A percentile compares a stretch with the other conserved stretches of the same genome.
These are phyloP conservation scores for Clitopilus passeckerianus DNA, from an alignment of 768 basidiomycete genomes.

Conservation along the genomic window DNA sequence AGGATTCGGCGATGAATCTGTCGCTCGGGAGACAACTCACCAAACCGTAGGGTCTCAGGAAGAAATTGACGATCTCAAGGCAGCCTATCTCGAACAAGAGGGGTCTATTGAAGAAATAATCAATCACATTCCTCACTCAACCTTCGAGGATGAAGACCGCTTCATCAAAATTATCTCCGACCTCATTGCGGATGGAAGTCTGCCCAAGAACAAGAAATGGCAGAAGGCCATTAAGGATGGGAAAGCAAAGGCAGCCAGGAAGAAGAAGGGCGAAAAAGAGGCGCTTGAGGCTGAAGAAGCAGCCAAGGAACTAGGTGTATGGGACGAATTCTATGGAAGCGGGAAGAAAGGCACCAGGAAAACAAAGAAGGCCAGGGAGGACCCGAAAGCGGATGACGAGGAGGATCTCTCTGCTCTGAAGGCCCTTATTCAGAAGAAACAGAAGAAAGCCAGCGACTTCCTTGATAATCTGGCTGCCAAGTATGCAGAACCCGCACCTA, in stretches of 20 bases:
- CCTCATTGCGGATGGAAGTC: slow-evolving; percentile 56
- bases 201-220: slow-evolving; percentile 62
- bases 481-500: slow-evolving; percentile 50
- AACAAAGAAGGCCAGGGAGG: slow-evolving; percentile 32
- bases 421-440: slow-evolving; percentile 73
- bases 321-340: slow-evolving; percentile 89
- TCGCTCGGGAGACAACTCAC: background rate
- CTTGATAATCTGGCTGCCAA: slow-evolving; percentile 74
- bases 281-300: slow-evolving; percentile 79
- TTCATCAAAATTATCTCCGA: slow-evolving; percentile 66
- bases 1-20: background rate
- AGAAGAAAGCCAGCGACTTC: slow-evolving; percentile 63
- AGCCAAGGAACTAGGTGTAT: slow-evolving; percentile 86
- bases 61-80: slow-evolving; percentile 74
- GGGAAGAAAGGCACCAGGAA: slow-evolving; percentile 64
- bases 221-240: slow-evolving; percentile 68
- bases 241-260: slow-evolving; percentile 69
- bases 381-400: slow-evolving; percentile 29
- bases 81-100: slow-evolving; percentile 62
- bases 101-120: slow-evolving; percentile 84
- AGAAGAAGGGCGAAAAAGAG: slow-evolving; percentile 73
- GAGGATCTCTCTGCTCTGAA: slow-evolving; percentile 70
- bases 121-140: slow-evolving; percentile 82
- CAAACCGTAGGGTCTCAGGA: slow-evolving; percentile 67
- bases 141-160: slow-evolving; percentile 78